phyloP scores from a whole-genome alignment of 73 alveolate species.

The Diophrys appendiculata region DNA sequence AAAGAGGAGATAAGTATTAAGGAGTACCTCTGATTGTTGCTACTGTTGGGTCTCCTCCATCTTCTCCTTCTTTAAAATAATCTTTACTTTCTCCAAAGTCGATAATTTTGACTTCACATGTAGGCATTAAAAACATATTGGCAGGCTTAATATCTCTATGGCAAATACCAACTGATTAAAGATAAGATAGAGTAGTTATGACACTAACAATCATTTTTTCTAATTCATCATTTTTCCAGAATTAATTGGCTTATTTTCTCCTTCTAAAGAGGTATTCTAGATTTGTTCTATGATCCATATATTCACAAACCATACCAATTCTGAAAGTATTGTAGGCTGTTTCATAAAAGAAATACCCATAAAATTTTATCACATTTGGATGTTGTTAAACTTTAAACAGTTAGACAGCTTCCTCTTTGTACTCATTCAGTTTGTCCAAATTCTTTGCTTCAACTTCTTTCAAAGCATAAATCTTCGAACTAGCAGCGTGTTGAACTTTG shows the following conservation, averaged over 20 bases:
- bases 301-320: constrained; percentile 93
- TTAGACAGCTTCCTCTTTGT: constrained; percentile 98
- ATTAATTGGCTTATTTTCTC: constrained; percentile 74
- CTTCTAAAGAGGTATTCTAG: constrained; percentile 90
- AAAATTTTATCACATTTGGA: constrained; percentile 90
- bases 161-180: constrained; percentile 74
- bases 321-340: constrained; percentile 94
- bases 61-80: constrained; percentile 87
- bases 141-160: constrained; percentile 88
- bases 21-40: constrained; percentile 99
- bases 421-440: constrained; percentile 95
- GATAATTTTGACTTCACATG: constrained; percentile 67
- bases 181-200: constrained; percentile 66
- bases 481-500: constrained; percentile 87
- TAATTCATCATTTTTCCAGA: constrained; percentile 89
- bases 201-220: constrained; percentile 83
- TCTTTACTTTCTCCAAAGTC: constrained; percentile 87
- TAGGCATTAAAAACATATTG: constrained; percentile 60
- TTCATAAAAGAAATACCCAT: constrained; percentile 96
- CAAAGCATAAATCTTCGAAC: constrained; percentile 91
- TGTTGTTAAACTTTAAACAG: constrained; percentile 89
- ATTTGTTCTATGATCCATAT: constrained; percentile 88
- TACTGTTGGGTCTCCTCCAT: constrained; percentile 92
- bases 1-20: constrained; percentile 90
- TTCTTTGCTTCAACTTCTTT: constrained; percentile 97